Conservation (phyloP, 306 rosid species). For the Elaeagnus macrophylla region DNA sequence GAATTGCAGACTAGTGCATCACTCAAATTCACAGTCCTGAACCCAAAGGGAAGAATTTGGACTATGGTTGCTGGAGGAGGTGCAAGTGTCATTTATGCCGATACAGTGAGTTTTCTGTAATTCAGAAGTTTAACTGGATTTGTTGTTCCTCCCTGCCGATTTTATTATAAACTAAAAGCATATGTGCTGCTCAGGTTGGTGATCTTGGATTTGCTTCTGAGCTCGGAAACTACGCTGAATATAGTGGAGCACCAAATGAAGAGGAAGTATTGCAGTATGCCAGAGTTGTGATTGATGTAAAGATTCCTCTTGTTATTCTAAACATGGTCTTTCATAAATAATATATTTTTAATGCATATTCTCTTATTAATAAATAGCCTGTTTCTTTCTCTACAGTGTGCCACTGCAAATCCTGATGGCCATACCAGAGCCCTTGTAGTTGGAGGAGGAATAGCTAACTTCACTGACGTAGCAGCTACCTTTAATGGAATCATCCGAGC, state of each 20-base stretch:
- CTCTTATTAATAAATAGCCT: conserved; percentile 18
- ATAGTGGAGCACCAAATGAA: conserved; percentile 96
- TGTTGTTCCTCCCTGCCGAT: conserved; percentile 8
- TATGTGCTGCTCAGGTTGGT: conserved; percentile 53
- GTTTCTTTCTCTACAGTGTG: conserved; percentile 52
- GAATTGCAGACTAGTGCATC: conserved; percentile 86
- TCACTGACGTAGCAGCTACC: conserved; percentile 92
- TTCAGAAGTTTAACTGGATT: conserved; percentile 16
- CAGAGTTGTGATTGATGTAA: conserved; percentile 93
- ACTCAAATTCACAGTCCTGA: conserved; percentile 86
- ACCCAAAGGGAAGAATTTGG: conserved; percentile 92
- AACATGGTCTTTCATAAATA: neutral
- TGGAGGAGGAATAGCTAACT: conserved; percentile 97
- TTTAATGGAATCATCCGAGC: conserved; percentile 91
- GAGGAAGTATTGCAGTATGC: conserved; percentile 95
- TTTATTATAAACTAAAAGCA: conserved; percentile 1
- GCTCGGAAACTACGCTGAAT: conserved; percentile 97
- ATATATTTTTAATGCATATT: neutral
- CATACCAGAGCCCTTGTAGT: conserved; percentile 82
- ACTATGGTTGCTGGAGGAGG: conserved; percentile 99
- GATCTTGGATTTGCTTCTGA: conserved; percentile 93
- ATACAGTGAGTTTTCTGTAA: conserved; percentile 48
- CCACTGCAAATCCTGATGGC: conserved; percentile 85
- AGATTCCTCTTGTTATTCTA: conserved; percentile 11
- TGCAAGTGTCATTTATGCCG: conserved; percentile 95